Conservation (phyloP, 305 asterid species). For the Fraxinus angustifolia region DNA sequence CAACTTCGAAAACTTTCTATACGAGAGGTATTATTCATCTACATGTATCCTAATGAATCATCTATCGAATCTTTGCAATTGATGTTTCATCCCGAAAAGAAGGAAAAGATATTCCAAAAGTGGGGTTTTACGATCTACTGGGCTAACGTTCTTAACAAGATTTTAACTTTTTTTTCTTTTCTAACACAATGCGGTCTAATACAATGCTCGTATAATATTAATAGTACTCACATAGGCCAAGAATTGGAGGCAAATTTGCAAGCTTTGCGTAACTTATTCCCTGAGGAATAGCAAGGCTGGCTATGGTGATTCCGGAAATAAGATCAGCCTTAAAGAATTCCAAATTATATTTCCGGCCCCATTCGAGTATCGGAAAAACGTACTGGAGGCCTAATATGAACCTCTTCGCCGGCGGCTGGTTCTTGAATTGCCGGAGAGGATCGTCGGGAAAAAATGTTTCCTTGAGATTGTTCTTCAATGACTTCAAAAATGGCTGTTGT, state of each 20-base stretch:
- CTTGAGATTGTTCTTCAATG: conserved; percentile 58
- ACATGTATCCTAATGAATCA: not conserved
- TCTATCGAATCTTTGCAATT: not conserved
- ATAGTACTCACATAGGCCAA: conserved; percentile 68
- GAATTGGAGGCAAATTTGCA: conserved; percentile 81
- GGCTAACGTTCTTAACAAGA: not conserved
- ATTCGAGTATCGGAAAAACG: conserved; percentile 70
- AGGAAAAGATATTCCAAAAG: not conserved
- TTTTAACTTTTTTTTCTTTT: not conserved
- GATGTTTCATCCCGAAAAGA: not conserved
- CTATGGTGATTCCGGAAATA: conserved; percentile 81
- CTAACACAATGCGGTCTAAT: not conserved
- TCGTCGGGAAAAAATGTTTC: conserved; percentile 93
- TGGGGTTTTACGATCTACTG: not conserved
- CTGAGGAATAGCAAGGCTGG: conserved; percentile 90
- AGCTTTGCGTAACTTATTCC: conserved; percentile 88
- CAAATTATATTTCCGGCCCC: conserved; percentile 64
- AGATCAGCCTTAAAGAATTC: conserved; percentile 61
- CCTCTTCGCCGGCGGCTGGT: conserved; percentile 53
- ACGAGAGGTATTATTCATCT: not conserved
- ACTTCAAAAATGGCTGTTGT: conserved; percentile 59
- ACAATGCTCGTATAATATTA: not conserved
- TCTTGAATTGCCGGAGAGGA: conserved; percentile 84
- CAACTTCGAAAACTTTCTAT: too few species aligned
- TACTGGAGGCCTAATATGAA: conserved; percentile 55